Percentiles rank a stretch among this genome's conserved stretches.
Conservation (phyloP, 768 basidiomycete genomes). For the Suillus clintonianus region DNA sequence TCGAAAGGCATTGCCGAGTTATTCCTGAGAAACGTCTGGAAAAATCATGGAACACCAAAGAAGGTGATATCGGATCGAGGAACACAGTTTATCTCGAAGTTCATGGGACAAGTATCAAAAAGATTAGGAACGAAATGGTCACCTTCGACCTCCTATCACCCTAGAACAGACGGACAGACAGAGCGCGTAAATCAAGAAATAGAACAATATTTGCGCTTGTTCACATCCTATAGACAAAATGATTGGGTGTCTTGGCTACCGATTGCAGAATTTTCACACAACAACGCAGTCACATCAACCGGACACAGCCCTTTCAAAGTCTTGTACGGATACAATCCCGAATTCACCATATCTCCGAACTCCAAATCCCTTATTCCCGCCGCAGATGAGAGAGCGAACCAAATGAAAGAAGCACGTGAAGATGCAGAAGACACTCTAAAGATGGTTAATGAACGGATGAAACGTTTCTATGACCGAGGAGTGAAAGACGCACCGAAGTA, state of each 20-base stretch:
- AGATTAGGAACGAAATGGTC: neutral
- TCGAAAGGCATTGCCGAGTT: neutral
- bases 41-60: slow-evolving; percentile 1
- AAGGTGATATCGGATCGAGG: neutral
- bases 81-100: neutral
- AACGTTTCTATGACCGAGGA: slow-evolving; percentile 16
- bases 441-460: slow-evolving; percentile 26
- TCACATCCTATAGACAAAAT: slow-evolving; percentile 31
- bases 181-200: slow-evolving; percentile 39
- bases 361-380: slow-evolving; percentile 1
- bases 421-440: neutral
- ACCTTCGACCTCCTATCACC: slow-evolving; percentile 40
- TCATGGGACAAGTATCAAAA: neutral
- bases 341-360: neutral
- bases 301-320: slow-evolving; percentile 32
- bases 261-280: slow-evolving; percentile 35
- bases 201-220: slow-evolving; percentile 39
- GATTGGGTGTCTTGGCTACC: slow-evolving; percentile 38
- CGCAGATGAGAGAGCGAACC: slow-evolving; percentile 10
- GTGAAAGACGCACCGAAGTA: slow-evolving; percentile 8
- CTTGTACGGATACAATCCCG: neutral
- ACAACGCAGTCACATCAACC: slow-evolving; percentile 29
- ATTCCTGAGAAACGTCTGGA: neutral
- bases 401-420: slow-evolving; percentile 16
- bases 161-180: slow-evolving; percentile 41